These are phyloP conservation scores for Gossypium schwendimanii DNA, from an alignment of 441 rosid species.

Conservation along the genomic window DNA sequence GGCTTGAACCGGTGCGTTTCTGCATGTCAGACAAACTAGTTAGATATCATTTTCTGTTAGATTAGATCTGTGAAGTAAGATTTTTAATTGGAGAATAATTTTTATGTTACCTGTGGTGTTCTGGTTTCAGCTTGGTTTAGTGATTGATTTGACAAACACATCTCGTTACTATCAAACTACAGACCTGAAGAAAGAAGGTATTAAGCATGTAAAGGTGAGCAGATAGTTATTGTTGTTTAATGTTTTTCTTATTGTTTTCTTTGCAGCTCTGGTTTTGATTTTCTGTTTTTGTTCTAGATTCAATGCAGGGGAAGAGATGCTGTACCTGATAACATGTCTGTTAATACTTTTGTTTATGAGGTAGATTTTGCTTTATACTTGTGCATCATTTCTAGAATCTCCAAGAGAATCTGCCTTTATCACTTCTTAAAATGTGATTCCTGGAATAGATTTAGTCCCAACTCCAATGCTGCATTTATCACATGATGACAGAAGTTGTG, in stretches of 20 bases:
- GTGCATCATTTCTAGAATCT: neutral
- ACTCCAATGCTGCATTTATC: neutral
- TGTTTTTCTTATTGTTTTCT: neutral
- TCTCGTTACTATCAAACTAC: conserved; percentile 66
- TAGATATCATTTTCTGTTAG: neutral
- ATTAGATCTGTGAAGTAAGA: neutral
- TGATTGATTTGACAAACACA: conserved; percentile 97
- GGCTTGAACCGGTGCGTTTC: neutral
- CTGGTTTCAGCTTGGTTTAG: conserved; percentile 79
- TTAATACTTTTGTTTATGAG: conserved; percentile 83
- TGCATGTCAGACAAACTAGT: neutral
- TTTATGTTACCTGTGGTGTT: neutral
- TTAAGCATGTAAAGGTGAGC: conserved; percentile 85
- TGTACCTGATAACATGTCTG: conserved; percentile 82
- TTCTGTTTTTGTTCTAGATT: conserved; percentile 45
- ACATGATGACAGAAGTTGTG: neutral
- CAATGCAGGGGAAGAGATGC: conserved; percentile 88
- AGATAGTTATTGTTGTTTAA: neutral
- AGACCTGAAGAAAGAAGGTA: conserved; percentile 86
- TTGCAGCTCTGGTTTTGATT: conserved; percentile 5
- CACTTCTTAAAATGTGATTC: conserved; percentile 9
- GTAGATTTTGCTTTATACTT: conserved; percentile 34
- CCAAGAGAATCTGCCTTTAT: neutral
- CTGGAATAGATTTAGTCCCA: neutral
- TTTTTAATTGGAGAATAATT: neutral